Percentiles rank a stretch among this genome's conserved stretches.
Conservation (phyloP, 108 stramenopile genomes). For the Skeletonema costatum region DNA sequence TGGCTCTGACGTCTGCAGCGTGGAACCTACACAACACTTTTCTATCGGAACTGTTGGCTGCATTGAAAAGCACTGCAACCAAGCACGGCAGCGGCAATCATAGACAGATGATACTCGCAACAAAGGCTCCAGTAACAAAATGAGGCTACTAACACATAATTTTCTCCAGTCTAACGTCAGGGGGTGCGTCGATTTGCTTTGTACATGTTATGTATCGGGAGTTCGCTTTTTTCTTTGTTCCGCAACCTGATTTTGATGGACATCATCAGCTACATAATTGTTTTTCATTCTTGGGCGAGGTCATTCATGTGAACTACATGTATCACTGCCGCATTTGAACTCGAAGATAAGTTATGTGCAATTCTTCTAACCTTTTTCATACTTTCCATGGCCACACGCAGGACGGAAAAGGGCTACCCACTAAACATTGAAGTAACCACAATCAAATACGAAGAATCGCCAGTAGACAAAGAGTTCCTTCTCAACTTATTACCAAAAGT, state of each 20-base stretch:
- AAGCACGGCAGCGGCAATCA: background rate
- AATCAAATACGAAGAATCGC: slow-evolving; percentile 61
- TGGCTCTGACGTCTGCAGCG: background rate
- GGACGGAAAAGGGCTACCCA: slow-evolving; percentile 85
- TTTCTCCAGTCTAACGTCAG: slow-evolving; percentile 82
- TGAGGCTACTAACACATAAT: slow-evolving; percentile 87
- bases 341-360: background rate
- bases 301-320: background rate
- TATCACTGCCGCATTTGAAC: background rate
- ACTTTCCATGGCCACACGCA: slow-evolving; percentile 21
- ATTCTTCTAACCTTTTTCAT: background rate
- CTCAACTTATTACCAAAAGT: slow-evolving; percentile 69
- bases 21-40: background rate
- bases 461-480: slow-evolving; percentile 69
- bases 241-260: background rate
- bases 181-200: slow-evolving; percentile 50
- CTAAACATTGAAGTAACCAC: slow-evolving; percentile 68
- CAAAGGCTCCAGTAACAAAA: background rate
- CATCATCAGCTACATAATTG: background rate
- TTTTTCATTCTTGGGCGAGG: background rate
- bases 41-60: too few relatives aligned
- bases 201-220: background rate
- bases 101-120: background rate
- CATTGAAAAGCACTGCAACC: background rate
- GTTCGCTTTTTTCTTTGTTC: background rate